A percentile compares a stretch with the other conserved stretches of the same genome.
Conservation (phyloP, 2,329 filamentous ascomycete species). For the Penicillium sp. region DNA sequence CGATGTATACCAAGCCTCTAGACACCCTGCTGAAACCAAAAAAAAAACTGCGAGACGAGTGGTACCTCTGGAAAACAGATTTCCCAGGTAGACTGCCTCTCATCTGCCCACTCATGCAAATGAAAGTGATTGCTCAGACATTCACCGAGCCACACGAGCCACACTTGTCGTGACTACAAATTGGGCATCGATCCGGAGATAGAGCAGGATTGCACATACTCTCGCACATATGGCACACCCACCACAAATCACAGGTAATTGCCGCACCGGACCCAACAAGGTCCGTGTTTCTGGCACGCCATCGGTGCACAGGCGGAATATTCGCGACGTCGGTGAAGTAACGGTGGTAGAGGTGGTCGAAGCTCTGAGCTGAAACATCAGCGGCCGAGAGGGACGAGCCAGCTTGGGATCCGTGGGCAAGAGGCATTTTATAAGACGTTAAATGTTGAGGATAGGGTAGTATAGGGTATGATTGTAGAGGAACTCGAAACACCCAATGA, state of each 20-base stretch:
- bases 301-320: background rate
- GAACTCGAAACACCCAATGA: background rate
- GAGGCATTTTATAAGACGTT: background rate
- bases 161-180: constrained; percentile 18
- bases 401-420: background rate
- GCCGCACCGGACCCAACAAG: background rate
- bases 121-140: background rate
- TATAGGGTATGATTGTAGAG: background rate
- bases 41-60: background rate
- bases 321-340: background rate
- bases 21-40: background rate
- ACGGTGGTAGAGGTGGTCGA: background rate
- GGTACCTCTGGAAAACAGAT: background rate
- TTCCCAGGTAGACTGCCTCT: background rate
- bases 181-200: constrained; percentile 13
- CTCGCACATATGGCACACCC: constrained; percentile 25
- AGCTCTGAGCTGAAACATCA: background rate
- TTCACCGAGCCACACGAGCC: background rate
- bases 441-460: background rate
- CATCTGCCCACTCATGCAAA: background rate
- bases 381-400: background rate
- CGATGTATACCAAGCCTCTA: background rate
- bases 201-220: constrained; percentile 21
- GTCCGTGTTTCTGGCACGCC: background rate
- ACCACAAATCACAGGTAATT: constrained; percentile 13